Percentiles rank a stretch among this genome's conserved stretches.
Evolutionary conservation across 1,284 basidiomycete species (phyloP).

Genomic region (Papiliotrema fonsecae): DNA sequence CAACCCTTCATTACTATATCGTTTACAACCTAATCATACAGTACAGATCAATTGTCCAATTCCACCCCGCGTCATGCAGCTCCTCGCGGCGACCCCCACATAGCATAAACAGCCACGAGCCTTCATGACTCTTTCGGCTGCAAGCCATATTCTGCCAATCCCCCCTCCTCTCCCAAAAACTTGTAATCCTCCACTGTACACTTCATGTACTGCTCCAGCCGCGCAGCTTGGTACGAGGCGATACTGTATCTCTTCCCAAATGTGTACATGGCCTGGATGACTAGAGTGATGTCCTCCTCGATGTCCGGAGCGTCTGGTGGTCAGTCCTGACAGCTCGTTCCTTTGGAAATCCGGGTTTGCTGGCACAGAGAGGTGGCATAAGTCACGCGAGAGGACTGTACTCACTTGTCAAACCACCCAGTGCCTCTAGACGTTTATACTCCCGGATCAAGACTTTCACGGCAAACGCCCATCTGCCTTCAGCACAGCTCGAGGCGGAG

Average conservation of each 20-base stretch:
- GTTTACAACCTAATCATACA: too few relatives aligned
- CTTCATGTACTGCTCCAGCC: constrained; percentile 20
- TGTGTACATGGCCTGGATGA: constrained; percentile 23
- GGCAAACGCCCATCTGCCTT: constrained; percentile 31
- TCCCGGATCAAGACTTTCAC: constrained; percentile 38
- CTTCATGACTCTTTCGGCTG: too few relatives aligned
- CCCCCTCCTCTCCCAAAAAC: constrained; percentile 21
- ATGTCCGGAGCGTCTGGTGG: constrained; percentile 17
- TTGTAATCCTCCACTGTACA: constrained; percentile 19
- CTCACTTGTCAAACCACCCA: constrained; percentile 22
- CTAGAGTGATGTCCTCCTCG: constrained; percentile 27
- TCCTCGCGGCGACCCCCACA: too few relatives aligned
- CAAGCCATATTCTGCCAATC: neutral
- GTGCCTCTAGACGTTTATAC: constrained; percentile 26
- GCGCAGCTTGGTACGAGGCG: constrained; percentile 24
- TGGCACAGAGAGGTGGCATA: too few relatives aligned
- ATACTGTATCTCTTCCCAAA: constrained; percentile 26
- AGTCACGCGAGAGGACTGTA: too few relatives aligned
- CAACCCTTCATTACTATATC: too few relatives aligned
- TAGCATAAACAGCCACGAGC: too few relatives aligned
- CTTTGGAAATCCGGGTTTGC: neutral
- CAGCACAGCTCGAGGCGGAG: neutral
- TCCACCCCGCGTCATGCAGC: too few relatives aligned
- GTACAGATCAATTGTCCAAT: too few relatives aligned
- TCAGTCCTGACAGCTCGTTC: neutral